These are phyloP conservation scores for Trametes cinnabarina DNA, from an alignment of 768 basidiomycete species.

Conservation along the genomic window DNA sequence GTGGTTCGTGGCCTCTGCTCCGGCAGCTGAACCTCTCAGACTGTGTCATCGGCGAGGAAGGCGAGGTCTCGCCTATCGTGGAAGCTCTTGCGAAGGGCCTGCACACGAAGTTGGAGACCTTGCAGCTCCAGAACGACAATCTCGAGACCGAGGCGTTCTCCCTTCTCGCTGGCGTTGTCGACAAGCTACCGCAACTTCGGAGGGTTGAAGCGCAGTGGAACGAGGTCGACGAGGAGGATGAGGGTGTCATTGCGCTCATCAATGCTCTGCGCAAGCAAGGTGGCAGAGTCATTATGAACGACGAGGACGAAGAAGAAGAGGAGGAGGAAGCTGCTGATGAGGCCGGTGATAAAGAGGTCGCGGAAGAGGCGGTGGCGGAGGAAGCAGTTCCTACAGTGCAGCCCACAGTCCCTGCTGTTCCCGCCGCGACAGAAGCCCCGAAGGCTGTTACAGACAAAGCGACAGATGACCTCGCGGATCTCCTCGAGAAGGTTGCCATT, in stretches of 20 bases:
- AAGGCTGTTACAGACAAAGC: conserved; percentile 32
- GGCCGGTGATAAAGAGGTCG: no score
- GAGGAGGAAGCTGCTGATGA: conserved; percentile 58
- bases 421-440: conserved; percentile 5
- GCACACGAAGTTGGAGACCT: conserved; percentile 67
- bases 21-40: conserved; percentile 87
- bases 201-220: conserved; percentile 88
- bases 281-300: conserved; percentile 62
- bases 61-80: conserved; percentile 69
- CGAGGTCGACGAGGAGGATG: conserved; percentile 78
- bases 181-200: conserved; percentile 57
- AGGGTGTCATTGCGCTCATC: conserved; percentile 52
- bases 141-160: conserved; percentile 68
- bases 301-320: conserved; percentile 84
- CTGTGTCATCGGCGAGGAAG: conserved; percentile 81
- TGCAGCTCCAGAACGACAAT: conserved; percentile 92
- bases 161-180: conserved; percentile 65
- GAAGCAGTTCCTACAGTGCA: conserved; percentile 26
- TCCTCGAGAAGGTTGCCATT: conserved; percentile 60
- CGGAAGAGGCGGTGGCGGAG: conserved; percentile 45
- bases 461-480: conserved; percentile 61
- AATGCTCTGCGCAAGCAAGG: conserved; percentile 59
- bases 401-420: neutral
- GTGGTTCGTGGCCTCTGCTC: conserved; percentile 61
- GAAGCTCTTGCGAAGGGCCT: conserved; percentile 63